Evolutionary conservation across 805 yeast genomes (phyloP), one percentile per base, ranked within the genome.

Genomic region (Naumovozyma baii): DNA sequence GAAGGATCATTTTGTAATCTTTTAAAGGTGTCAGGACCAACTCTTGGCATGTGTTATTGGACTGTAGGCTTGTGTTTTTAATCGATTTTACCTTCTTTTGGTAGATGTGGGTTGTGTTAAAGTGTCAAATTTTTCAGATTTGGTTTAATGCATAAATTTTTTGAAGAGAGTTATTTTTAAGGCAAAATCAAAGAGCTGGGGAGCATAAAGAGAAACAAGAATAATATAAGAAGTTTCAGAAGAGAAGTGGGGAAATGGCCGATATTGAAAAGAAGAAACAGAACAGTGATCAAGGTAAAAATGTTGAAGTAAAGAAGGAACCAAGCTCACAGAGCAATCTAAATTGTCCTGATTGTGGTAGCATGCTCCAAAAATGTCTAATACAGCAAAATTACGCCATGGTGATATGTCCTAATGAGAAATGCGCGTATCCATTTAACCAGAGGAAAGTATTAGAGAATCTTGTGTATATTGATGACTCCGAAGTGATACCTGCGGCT

Each of bases 1-100:
- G 72, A 63, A 0, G 94, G 78, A 46, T 81, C 74, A 48, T 69
- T 69, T 59, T 90, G 96, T 15, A 87, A 65, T 46, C 74, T 61
- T 25, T 73, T 69, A 26, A 86, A 72, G 22, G 79, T 78, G 31
- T 76, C 80, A 4, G 81, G 69, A 2, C 83, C 72, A 18, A 84
- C 69, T 59, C 73, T 74, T 75, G 76, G 54, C 62, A 62, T 50
- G 19, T 13, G 31, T 35, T 17, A 32, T 26, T 35, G 5, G 16
- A n/a, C n/a, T n/a, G n/a, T n/a, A n/a, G n/a, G n/a, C n/a, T n/a
- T n/a, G n/a, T n/a, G n/a, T n/a, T n/a, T n/a, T n/a, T n/a, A n/a
- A n/a, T n/a, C n/a, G n/a, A n/a, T n/a, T n/a, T n/a, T n/a, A n/a
- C n/a, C n/a, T n/a, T n/a, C n/a, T n/a, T n/a, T n/a, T n/a, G n/a